A percentile compares a stretch with the other conserved stretches of the same genome.
phyloP scores from a whole-genome alignment of 1,284 basidiomycete species.

The Ganoderma lingzhi region DNA sequence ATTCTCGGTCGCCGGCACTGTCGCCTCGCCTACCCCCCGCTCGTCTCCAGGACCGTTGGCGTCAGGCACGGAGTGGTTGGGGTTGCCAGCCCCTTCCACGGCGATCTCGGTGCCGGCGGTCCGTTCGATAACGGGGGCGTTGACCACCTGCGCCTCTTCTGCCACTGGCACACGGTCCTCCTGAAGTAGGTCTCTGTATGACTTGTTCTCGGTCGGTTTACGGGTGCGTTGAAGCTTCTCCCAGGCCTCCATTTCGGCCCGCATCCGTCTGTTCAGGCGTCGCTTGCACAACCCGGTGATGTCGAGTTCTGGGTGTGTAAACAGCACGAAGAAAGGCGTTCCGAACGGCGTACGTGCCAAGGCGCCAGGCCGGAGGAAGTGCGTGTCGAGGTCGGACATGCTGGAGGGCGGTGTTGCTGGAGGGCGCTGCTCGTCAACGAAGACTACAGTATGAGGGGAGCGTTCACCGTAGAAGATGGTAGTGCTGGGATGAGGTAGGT shows the following conservation, averaged over 20 bases:
- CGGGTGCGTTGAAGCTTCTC: neutral
- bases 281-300: neutral
- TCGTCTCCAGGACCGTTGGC: neutral
- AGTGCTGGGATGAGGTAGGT: neutral
- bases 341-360: neutral
- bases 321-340: neutral
- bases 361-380: neutral
- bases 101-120: neutral
- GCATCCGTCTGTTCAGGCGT: neutral
- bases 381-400: neutral
- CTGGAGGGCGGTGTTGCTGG: neutral
- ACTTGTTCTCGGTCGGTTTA: neutral
- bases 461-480: neutral
- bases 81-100: neutral
- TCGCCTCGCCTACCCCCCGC: too few species aligned
- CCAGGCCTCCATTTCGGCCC: neutral
- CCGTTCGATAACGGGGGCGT: neutral
- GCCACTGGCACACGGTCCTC: conserved; percentile 14
- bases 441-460: neutral
- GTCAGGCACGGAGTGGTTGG: neutral
- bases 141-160: neutral
- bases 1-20: too few species aligned
- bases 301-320: neutral
- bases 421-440: neutral
- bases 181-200: neutral